Conservation (phyloP, 2,329 filamentous ascomycete genomes). For the Diaporthe batatas region DNA sequence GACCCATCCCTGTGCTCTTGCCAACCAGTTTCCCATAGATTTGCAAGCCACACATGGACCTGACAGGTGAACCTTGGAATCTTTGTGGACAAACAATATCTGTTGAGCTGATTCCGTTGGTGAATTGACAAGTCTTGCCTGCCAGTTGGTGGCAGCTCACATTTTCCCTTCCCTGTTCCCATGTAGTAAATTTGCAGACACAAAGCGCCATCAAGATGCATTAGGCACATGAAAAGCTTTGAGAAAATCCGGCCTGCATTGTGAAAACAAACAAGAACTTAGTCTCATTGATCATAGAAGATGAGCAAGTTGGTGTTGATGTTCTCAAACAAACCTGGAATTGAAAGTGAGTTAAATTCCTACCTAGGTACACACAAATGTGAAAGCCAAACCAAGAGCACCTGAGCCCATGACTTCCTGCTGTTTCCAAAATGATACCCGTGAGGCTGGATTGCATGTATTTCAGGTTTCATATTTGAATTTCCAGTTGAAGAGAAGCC, state of each 20-base stretch:
- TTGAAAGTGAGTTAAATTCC: no score
- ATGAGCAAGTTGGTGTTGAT: background rate
- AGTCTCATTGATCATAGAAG: background rate
- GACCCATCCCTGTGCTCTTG: background rate
- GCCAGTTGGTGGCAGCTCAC: background rate
- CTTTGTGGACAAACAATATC: background rate
- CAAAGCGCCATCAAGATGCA: background rate
- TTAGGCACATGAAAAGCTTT: background rate
- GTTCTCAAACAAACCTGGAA: no score
- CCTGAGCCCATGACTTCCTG: background rate
- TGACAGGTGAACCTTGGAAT: background rate
- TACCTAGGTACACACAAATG: no score
- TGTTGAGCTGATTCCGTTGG: background rate
- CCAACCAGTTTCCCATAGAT: no score
- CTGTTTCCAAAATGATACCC: background rate
- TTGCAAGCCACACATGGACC: background rate
- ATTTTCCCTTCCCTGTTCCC: no score
- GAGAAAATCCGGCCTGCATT: background rate
- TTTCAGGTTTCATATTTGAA: background rate
- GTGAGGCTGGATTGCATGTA: background rate
- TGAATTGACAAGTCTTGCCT: no score
- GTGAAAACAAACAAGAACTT: background rate
- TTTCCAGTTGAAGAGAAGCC: background rate
- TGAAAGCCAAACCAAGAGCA: background rate
- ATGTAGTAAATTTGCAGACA: no score